Evolutionary conservation across 2,329 filamentous ascomycete genomes (phyloP), one percentile per base, ranked within the genome.

Genomic region (Verticillium albo-atrum): DNA sequence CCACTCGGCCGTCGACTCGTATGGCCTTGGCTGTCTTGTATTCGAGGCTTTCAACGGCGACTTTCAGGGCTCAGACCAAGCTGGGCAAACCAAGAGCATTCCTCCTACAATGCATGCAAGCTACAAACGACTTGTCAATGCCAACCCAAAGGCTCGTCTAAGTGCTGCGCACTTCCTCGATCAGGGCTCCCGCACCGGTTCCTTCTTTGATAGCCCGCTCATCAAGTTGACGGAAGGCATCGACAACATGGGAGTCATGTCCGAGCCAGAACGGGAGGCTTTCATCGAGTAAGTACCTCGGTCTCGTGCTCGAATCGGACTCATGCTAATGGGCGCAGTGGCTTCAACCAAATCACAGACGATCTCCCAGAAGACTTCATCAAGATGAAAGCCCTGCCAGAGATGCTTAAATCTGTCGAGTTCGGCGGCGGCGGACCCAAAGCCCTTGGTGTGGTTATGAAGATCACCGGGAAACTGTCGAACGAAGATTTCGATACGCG

Each of bases 321-420:
- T 9, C 23, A 25, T 17, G n/a, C 17, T 61, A 62, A 62, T 70
- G 77, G 54, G 66, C 63, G 83, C 50, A 82, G 80, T 58, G 91
- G 96, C 68, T 83, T 99, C 6, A 92, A 96, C 65, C 83, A 90
- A 61, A 82, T 97, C 5, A 89, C 92, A 0, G 92, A 97, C 65
- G 93, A 99, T 72, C 97, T 98, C 62, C 95, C 95, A 0, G 94
- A 97, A 70, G 95, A 98, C 61, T 99, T 97, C 73, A 97, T 98
- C 81, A 96, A 96, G 71, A 90, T 96, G 83, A 99, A 98, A 70
- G 87, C 99, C 3, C 81, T 99, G 9, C 95, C 95, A 0, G 95
- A 99, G 71, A 79, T 99, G 30, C 82, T 99, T n/a, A 99, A 98
- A 71, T 97, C 93, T 0, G 92, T 98, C n/a, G 95, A 99, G 69